Evolutionary conservation across 495 filamentous ascomycete genomes (phyloP).

Genomic region (Letharia columbiana): DNA sequence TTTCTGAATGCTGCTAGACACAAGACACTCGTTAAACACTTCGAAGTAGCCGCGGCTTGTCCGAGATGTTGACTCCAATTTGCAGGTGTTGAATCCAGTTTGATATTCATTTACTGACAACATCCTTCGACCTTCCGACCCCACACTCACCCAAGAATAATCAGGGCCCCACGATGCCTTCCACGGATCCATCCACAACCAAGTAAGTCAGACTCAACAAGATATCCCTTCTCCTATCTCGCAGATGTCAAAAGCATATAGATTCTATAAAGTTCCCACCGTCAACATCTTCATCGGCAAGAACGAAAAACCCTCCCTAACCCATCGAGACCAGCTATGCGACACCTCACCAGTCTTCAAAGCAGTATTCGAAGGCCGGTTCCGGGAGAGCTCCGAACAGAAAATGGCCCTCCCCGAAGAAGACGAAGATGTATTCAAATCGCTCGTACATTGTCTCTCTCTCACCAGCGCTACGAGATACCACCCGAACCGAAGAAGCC

Average conservation of each 20-base stretch:
- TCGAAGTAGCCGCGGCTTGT: too few species aligned
- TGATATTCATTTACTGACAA: too few species aligned
- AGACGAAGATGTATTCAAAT: conserved; percentile 14
- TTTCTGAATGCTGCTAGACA: too few species aligned
- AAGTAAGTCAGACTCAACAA: too few species aligned
- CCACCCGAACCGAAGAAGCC: neutral
- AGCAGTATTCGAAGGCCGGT: conserved; percentile 1
- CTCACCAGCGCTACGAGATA: neutral
- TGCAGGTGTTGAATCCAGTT: too few species aligned
- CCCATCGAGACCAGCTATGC: conserved; percentile 14
- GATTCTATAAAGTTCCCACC: neutral
- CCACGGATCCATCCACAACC: too few species aligned
- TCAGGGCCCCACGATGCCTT: too few species aligned
- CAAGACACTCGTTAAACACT: too few species aligned
- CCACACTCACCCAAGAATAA: too few species aligned
- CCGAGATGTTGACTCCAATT: too few species aligned
- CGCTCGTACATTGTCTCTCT: conserved; percentile 22
- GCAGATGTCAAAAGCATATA: neutral
- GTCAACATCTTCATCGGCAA: conserved; percentile 14
- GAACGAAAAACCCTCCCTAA: conserved; percentile 8
- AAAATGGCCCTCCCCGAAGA: conserved; percentile 21
- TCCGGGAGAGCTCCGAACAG: conserved; percentile 11
- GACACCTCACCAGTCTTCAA: conserved; percentile 14
- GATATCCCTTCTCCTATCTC: too few species aligned
- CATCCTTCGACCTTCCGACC: too few species aligned